phyloP scores from a whole-genome alignment of 1,284 basidiomycete genomes.

The Ustilago nuda region DNA sequence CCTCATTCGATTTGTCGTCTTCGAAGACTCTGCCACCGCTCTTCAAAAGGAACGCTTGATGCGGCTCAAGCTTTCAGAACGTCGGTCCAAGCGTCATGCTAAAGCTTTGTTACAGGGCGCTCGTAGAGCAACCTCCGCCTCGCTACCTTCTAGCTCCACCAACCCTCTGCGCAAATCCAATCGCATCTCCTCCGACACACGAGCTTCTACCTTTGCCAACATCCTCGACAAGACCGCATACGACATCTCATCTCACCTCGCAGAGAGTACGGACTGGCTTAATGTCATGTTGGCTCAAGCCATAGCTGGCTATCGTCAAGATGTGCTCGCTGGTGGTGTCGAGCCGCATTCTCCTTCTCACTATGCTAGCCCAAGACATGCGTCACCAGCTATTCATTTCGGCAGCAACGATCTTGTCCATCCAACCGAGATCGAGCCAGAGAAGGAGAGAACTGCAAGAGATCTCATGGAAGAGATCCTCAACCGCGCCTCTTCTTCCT shows the following conservation, averaged over 20 bases:
- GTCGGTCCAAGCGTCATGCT: slow-evolving; percentile 48
- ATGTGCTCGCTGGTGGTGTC: slow-evolving; percentile 69
- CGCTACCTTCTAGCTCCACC: slow-evolving; percentile 4
- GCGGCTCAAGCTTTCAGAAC: slow-evolving; percentile 49
- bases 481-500: slow-evolving; percentile 51
- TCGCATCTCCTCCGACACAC: slow-evolving; percentile 34
- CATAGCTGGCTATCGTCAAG: slow-evolving; percentile 69
- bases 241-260: slow-evolving; percentile 72
- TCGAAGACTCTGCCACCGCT: slow-evolving; percentile 70
- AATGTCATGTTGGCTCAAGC: slow-evolving; percentile 74
- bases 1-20: slow-evolving; percentile 73
- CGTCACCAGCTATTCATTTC: slow-evolving; percentile 11
- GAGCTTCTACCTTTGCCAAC: slow-evolving; percentile 27
- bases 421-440: slow-evolving; percentile 25
- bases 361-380: slow-evolving; percentile 1
- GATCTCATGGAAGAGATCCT: slow-evolving; percentile 65
- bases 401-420: slow-evolving; percentile 5
- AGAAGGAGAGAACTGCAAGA: slow-evolving; percentile 49
- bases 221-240: slow-evolving; percentile 72
- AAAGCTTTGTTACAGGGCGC: slow-evolving; percentile 36
- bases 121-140: slow-evolving; percentile 9
- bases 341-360: slow-evolving; percentile 19
- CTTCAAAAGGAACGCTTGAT: slow-evolving; percentile 50
- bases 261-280: slow-evolving; percentile 74
- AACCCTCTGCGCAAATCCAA: slow-evolving; percentile 21